Evolutionary conservation across 495 filamentous ascomycete genomes (phyloP).

Genomic region (Hypoxylon lenormandii): DNA sequence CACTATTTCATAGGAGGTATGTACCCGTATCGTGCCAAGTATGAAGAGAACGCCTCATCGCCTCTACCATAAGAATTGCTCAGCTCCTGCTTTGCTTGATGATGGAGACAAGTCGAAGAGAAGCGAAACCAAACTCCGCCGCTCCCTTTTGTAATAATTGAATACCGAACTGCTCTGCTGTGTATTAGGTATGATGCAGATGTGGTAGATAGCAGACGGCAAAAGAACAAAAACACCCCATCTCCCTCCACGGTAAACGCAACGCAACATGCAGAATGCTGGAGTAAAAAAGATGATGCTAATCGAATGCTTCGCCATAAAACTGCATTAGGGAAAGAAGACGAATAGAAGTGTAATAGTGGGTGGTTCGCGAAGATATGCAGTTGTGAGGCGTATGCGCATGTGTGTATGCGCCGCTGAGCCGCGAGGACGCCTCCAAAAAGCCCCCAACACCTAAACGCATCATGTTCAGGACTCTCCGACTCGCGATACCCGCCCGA

Average conservation of each 20-base stretch:
- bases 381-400: constrained; percentile 10
- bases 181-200: constrained; percentile 35
- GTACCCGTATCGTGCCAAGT: too few species aligned
- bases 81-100: constrained; percentile 18
- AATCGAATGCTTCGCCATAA: constrained; percentile 35
- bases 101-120: neutral
- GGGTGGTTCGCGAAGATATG: neutral
- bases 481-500: too few species aligned
- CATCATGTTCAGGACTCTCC: too few species aligned
- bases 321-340: constrained; percentile 36
- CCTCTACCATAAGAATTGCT: too few species aligned
- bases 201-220: constrained; percentile 1
- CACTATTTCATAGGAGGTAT: too few species aligned
- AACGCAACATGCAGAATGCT: constrained; percentile 47
- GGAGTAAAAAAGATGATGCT: constrained; percentile 40
- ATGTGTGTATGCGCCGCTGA: constrained; percentile 16
- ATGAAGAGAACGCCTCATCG: too few species aligned
- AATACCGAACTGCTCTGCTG: constrained; percentile 1
- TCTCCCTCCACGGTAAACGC: constrained; percentile 21
- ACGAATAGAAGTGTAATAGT: constrained; percentile 32
- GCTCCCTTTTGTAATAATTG: constrained; percentile 1
- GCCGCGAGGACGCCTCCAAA: neutral
- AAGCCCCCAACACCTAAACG: too few species aligned
- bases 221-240: constrained; percentile 28
- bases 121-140: constrained; percentile 35